Evolutionary conservation across 1,139 yeast species (phyloP).

Genomic region (Sugiyamaella neomexicana): DNA sequence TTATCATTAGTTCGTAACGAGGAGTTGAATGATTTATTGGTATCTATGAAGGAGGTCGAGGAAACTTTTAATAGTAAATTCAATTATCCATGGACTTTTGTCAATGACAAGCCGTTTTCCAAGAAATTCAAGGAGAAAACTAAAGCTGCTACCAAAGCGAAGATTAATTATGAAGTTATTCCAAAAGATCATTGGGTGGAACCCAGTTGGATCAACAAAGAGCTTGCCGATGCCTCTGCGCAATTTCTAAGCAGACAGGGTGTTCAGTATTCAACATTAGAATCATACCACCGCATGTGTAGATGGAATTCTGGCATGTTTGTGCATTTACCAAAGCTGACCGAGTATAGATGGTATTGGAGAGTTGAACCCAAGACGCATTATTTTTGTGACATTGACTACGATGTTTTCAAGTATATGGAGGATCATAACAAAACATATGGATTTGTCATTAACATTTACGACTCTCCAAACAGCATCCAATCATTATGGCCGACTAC

Average conservation of each 20-base stretch:
- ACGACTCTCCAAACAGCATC: constrained; percentile 66
- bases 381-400: constrained; percentile 65
- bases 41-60: constrained; percentile 62
- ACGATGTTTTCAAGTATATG: constrained; percentile 77
- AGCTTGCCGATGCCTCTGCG: constrained; percentile 44
- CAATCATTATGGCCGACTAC: constrained; percentile 69
- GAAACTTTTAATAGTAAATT: constrained; percentile 64
- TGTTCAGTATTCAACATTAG: constrained; percentile 61
- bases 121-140: constrained; percentile 53
- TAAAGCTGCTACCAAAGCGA: constrained; percentile 48
- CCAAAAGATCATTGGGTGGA: constrained; percentile 58
- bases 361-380: constrained; percentile 74
- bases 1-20: constrained; percentile 67
- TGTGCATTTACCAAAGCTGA: constrained; percentile 60
- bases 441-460: constrained; percentile 66
- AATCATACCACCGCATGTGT: constrained; percentile 77
- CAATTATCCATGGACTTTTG: constrained; percentile 77
- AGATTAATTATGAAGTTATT: constrained; percentile 58
- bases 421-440: constrained; percentile 61
- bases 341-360: constrained; percentile 66
- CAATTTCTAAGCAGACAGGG: constrained; percentile 47
- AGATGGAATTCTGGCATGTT: constrained; percentile 67
- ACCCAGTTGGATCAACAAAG: constrained; percentile 56
- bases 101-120: constrained; percentile 69
- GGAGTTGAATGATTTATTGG: constrained; percentile 53